Evolutionary conservation across 2,329 filamentous ascomycete species (phyloP).

Genomic region (Parascedosporium putredinis): DNA sequence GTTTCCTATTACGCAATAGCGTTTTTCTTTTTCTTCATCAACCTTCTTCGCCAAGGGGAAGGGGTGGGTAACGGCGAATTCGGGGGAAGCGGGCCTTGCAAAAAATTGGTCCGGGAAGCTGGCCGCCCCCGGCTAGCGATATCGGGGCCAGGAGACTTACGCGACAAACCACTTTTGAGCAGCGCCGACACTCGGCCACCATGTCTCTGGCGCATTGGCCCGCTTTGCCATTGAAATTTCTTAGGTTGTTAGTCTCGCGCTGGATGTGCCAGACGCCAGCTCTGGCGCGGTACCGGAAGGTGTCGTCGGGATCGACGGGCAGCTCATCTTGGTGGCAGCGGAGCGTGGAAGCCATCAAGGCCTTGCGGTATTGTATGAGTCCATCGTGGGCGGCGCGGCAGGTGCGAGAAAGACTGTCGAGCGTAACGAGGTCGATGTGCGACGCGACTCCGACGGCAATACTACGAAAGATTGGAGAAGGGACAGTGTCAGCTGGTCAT

Average conservation of each 20-base stretch:
- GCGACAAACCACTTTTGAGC: conserved; percentile 68
- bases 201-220: conserved; percentile 77
- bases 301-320: conserved; percentile 43
- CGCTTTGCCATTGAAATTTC: conserved; percentile 54
- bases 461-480: conserved; percentile 33
- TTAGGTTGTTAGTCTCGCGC: conserved; percentile 40
- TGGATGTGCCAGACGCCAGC: conserved; percentile 44
- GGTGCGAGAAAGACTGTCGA: conserved; percentile 72
- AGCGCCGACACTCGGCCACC: conserved; percentile 74
- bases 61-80: no score
- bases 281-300: conserved; percentile 46
- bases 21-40: no score
- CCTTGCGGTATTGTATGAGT: conserved; percentile 66
- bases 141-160: conserved; percentile 38
- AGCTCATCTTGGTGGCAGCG: conserved; percentile 65
- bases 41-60: no score
- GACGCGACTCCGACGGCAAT: conserved; percentile 66
- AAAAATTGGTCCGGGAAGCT: neutral
- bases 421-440: conserved; percentile 74
- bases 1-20: no score
- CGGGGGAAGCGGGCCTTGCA: neutral
- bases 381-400: conserved; percentile 71
- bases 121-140: neutral
- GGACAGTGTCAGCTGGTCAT: conserved; percentile 5
- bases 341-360: conserved; percentile 64